Percentiles rank a stretch among this genome's conserved stretches.
Conservation (phyloP, 1,284 basidiomycete species). For the Exobasidium rhododendri region DNA sequence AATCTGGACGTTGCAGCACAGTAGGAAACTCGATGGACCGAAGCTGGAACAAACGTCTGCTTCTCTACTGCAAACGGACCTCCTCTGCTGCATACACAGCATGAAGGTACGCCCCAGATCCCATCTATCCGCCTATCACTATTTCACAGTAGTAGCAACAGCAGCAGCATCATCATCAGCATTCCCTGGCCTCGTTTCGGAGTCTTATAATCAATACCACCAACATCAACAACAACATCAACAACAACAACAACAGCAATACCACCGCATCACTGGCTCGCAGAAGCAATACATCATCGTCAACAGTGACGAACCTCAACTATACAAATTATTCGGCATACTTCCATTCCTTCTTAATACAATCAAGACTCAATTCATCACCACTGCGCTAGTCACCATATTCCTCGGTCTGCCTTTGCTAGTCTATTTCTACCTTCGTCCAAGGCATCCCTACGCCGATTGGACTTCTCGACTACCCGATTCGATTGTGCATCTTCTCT, state of each 20-base stretch:
- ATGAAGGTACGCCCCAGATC: constrained; percentile 1
- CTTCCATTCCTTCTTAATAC: background rate
- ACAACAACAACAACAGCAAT: too few relatives aligned
- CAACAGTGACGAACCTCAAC: constrained; percentile 3
- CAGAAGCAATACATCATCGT: background rate
- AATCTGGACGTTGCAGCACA: too few relatives aligned
- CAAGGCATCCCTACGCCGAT: background rate
- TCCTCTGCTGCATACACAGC: background rate
- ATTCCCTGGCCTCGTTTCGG: too few relatives aligned
- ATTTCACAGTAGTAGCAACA: too few relatives aligned
- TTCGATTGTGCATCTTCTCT: background rate
- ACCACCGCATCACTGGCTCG: background rate
- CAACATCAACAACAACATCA: too few relatives aligned
- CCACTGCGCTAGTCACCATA: background rate
- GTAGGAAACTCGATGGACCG: too few relatives aligned
- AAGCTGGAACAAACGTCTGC: too few relatives aligned
- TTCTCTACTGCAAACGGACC: too few relatives aligned
- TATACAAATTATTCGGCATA: constrained; percentile 10
- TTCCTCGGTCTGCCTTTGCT: background rate
- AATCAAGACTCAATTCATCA: background rate
- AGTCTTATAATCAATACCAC: too few relatives aligned
- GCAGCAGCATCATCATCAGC: too few relatives aligned
- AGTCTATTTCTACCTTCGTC: background rate
- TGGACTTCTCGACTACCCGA: constrained; percentile 8
- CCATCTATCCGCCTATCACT: background rate